Evolutionary conservation across 495 filamentous ascomycete species (phyloP), one percentile per base, ranked within the genome.

Genomic region (Aspergillus avenaceus): DNA sequence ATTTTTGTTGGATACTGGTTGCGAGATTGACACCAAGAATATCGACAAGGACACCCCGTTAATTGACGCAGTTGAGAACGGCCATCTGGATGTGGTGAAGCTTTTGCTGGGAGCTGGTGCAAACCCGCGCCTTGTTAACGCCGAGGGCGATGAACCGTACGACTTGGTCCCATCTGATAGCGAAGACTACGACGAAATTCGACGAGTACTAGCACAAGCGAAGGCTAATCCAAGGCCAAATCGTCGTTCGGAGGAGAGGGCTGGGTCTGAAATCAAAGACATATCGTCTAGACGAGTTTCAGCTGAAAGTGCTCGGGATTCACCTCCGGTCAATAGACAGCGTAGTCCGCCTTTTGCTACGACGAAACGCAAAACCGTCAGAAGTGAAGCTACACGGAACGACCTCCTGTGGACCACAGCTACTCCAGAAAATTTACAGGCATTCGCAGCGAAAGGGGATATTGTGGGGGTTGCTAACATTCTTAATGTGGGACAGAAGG

Each of bases 1-100:
- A 51, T 74, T 78, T 41, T 76, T 98, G 9, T 76, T 97, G 47
- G 77, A 85, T 6, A 82, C 86, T 44, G 88, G 89, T 22, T 95
- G 90, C 66, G 84, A 89, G 46, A 80, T 90, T 12, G 85, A 96
- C 54, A 82, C 78, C 8, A 90, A 88, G 60, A 86, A 91, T 41
- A 78, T 80, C 43, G 88, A 96, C 58, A 86, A 86, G 61, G 93
- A 98, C 54, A 96, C 93, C 0, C 95, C 93, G 16, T 76, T 98
- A 26, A 87, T 97, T 34, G 93, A 98, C 73, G 93, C 93, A 0
- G 87, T 96, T 23, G 92, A 97, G 56, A 97, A 97, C 60, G 87
- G 90, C 1, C 88, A 97, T 60, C 62, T 95, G 4, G 88, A 86
- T n/a, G 90, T 97, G 9, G 90, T 98, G 16, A 88, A 84, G 60